Evolutionary conservation across 2,329 filamentous ascomycete species (phyloP), one percentile per base, ranked within the genome.

Genomic region (Penicillium sp.): DNA sequence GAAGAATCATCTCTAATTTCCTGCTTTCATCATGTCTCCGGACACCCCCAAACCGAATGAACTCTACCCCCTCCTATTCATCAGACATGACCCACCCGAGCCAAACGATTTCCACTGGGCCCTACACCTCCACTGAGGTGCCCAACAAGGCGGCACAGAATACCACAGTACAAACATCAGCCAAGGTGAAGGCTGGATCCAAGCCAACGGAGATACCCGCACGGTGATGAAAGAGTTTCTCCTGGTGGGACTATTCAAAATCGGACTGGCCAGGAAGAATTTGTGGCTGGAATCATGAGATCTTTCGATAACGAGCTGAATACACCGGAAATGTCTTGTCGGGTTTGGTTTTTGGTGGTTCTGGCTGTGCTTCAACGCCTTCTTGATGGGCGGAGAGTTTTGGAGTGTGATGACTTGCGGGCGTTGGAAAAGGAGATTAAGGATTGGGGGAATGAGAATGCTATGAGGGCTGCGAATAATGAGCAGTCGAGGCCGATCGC

Each of bases 91-190:
- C 35, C 67, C 65, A 27, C 65, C 65, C 4, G 7, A 48, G 1
- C 50, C 56, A 22, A 62, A 70, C 43, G 56, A 69, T n/a, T 69
- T 69, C 53, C 65, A 71, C 55, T 71, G 69, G 68, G 68, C 50
- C 2, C 61, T 63, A 9, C 72, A 72, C 45, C 54, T 63, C 50
- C 67, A 69, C 51, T 33, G 42, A 1, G 35, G 61, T 45, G 12
- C n/a, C 22, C 7, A 26, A 14, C 11, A 29, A n/a, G 44, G 58
- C 22, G 58, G 61, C 41, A 63, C 46, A 25, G 63, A 64, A 49
- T 69, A 69, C 51, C 68, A 67, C 42, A 58, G 67, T 45, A 56
- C 49, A 47, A 62, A 61, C 35, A 45, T 55, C 31, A 53, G 61
- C 15, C 45, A n/a, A 23, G 63, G 61, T 12, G 40, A 15, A 23